Conservation (phyloP, 176 grass and related monocot genomes). For the Eleusine coracana region DNA sequence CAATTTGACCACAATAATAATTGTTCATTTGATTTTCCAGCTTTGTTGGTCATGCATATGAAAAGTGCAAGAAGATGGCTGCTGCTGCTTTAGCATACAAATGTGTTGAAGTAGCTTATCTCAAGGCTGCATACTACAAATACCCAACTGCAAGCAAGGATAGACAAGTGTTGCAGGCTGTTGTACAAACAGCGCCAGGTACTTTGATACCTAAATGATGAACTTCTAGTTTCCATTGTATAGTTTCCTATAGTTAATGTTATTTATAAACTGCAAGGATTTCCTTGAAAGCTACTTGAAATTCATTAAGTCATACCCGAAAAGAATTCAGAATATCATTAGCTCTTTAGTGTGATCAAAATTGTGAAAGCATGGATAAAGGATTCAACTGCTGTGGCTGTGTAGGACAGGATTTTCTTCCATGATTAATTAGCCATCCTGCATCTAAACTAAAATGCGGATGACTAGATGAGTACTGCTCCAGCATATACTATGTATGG, state of each 20-base stretch:
- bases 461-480: neutral
- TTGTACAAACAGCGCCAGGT: slow-evolving; percentile 82
- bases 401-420: neutral
- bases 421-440: neutral
- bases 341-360: neutral
- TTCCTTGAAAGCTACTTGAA: slow-evolving; percentile 1
- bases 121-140: slow-evolving; percentile 93
- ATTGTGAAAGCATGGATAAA: slow-evolving; percentile 5
- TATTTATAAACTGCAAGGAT: slow-evolving; percentile 6
- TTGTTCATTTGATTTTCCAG: slow-evolving; percentile 52
- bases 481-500: neutral
- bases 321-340: no score
- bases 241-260: slow-evolving; percentile 10
- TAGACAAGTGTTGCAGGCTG: slow-evolving; percentile 76
- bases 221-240: slow-evolving; percentile 21
- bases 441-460: slow-evolving; percentile 4
- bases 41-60: slow-evolving; percentile 90
- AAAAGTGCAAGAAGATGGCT: slow-evolving; percentile 84
- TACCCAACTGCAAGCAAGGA: slow-evolving; percentile 74
- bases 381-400: neutral
- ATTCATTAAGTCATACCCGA: neutral
- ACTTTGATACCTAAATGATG: slow-evolving; percentile 36
- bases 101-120: slow-evolving; percentile 98
- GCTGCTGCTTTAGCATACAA: slow-evolving; percentile 95
- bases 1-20: slow-evolving; percentile 28